Evolutionary conservation across 345 rosid genomes (phyloP).

Genomic region (Eucalyptus cladocalyx): DNA sequence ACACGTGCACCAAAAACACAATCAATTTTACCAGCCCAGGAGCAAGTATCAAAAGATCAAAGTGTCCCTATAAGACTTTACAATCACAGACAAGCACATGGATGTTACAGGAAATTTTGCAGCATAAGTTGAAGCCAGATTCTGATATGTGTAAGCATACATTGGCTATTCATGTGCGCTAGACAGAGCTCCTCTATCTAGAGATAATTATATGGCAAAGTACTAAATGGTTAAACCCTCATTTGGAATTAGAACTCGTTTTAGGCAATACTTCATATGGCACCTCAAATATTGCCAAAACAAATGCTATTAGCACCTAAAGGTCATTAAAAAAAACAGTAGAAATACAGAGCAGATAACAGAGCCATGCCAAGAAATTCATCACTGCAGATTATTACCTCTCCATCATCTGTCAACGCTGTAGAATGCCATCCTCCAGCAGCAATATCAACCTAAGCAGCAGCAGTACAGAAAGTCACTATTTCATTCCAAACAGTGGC

Average conservation of each 20-base stretch:
- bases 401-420: slow-evolving; percentile 71
- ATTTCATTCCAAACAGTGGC: neutral
- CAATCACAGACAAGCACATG: neutral
- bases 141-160: neutral
- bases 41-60: neutral
- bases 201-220: neutral
- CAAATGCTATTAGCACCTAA: neutral
- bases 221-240: neutral
- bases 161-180: neutral
- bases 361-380: neutral
- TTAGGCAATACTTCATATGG: neutral
- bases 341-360: neutral
- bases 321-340: neutral
- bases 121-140: neutral
- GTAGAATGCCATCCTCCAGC: slow-evolving; percentile 99
- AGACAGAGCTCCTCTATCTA: neutral
- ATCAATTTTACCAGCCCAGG: neutral
- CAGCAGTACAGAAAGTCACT: neutral
- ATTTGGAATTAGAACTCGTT: neutral
- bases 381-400: slow-evolving; percentile 30
- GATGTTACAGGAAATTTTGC: neutral
- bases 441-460: slow-evolving; percentile 88
- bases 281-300: neutral
- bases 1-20: neutral
- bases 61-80: neutral